These are phyloP conservation scores for Trichoderma erinaceum DNA, from an alignment of 495 filamentous ascomycete species.

Conservation along the genomic window DNA sequence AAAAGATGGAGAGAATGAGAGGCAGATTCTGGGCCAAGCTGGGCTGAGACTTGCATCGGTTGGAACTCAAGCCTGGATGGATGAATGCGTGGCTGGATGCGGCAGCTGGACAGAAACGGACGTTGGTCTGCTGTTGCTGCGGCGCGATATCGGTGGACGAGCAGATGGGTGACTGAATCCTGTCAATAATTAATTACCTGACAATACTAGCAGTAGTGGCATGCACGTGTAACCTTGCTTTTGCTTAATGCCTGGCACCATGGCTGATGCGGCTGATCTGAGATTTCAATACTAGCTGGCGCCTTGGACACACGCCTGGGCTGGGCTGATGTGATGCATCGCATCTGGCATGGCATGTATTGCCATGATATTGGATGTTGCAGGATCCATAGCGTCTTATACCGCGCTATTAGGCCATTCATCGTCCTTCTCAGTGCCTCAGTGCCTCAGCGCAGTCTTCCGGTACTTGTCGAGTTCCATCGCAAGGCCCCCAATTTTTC, in stretches of 20 bases:
- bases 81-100: too few species aligned
- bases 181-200: neutral
- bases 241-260: too few species aligned
- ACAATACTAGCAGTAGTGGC: neutral
- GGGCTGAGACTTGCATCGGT: too few species aligned
- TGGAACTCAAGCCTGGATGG: too few species aligned
- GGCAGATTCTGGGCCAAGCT: too few species aligned
- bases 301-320: neutral
- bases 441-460: too few species aligned
- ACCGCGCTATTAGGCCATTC: neutral
- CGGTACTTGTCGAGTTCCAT: too few species aligned
- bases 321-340: neutral
- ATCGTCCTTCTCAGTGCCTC: too few species aligned
- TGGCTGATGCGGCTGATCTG: neutral
- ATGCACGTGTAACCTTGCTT: neutral
- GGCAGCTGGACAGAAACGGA: too few species aligned
- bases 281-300: neutral
- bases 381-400: neutral
- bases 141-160: too few species aligned
- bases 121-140: too few species aligned
- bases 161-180: neutral
- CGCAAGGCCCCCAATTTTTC: too few species aligned
- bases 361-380: neutral
- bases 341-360: neutral
- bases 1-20: neutral